Base-by-base conservation (phyloP, 176 grass and related monocot genomes). In the Triticum aestivum region DNA sequence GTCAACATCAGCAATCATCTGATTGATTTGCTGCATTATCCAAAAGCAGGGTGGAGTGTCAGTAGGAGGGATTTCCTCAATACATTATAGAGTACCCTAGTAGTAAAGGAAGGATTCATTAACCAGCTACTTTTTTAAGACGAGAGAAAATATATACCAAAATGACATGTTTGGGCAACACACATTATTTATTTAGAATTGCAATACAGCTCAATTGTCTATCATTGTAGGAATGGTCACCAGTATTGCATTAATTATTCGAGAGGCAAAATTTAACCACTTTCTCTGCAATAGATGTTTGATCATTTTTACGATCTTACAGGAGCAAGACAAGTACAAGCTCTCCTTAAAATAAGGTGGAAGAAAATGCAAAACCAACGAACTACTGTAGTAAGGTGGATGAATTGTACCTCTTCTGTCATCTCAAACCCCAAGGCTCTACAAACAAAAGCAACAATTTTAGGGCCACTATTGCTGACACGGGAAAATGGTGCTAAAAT, bases 371-470 rank as follows among this genome's bases (percentile, higher is more conserved):
- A 66, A 47, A 87, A 80, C 24, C 4, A 38, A 81, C 68, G 5
- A 29, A 37, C 47, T 18, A 24, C 23, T 24, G 23, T 24, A 4
- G 11, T 10, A 35, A 79, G 29, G 41, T 41, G 39, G 41, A 62
- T 27, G n/a, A 66, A 78, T 0, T 2, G 33, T 90, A 99, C 97
- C 87, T 99, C 79, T 59, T 99, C 97, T 61, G 92, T 96, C 90
- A 94, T 91, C 89, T 97, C 97, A 75, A 99, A 99, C 47, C 94
- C 97, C 92, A 99, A 84, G 83, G 97, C 94, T 90, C 97, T 99
- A 89, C 29, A 84, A 72, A 85, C 12, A 63, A 71, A 89, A 67
- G 63, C 5, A 88, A 78, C 17, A 73, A 54, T 3, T 29, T 86
- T 70, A 84, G 45, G 61, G 26, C 21, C 67, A 24, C 73, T 75